These are phyloP conservation scores for Xanthoceras sorbifolium DNA, from an alignment of 345 rosid species.

Conservation along the genomic window DNA sequence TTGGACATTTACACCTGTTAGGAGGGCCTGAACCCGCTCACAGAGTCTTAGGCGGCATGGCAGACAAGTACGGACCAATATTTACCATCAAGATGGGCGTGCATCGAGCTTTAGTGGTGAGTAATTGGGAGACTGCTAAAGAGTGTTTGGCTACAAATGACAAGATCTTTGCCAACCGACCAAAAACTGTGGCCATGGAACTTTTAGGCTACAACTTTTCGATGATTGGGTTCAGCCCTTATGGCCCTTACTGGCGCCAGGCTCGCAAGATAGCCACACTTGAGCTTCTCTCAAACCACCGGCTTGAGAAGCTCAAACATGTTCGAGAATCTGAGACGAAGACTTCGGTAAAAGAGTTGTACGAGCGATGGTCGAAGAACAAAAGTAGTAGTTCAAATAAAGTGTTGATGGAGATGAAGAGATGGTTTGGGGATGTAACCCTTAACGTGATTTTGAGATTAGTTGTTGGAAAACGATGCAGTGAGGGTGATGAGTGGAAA, in stretches of 20 bases:
- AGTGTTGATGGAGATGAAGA: slow-evolving; percentile 36
- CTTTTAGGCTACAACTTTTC: slow-evolving; percentile 28
- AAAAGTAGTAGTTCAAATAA: background rate
- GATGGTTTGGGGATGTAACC: slow-evolving; percentile 32
- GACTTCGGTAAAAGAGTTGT: slow-evolving; percentile 21
- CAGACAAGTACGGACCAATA: slow-evolving; percentile 32
- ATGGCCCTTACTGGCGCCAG: slow-evolving; percentile 42
- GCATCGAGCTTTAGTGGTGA: slow-evolving; percentile 31
- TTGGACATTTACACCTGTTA: slow-evolving; percentile 42
- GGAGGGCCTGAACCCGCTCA: slow-evolving; percentile 18
- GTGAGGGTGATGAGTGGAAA: slow-evolving; percentile 1
- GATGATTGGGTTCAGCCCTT: slow-evolving; percentile 33
- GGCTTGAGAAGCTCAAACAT: slow-evolving; percentile 29
- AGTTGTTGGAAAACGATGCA: slow-evolving; percentile 24
- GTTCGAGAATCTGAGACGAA: slow-evolving; percentile 26
- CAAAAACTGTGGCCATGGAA: slow-evolving; percentile 21
- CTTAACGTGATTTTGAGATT: slow-evolving; percentile 33
- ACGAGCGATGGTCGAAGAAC: slow-evolving; percentile 14
- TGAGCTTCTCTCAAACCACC: slow-evolving; percentile 39
- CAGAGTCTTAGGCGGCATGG: slow-evolving; percentile 22
- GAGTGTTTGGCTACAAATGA: slow-evolving; percentile 41
- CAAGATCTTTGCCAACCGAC: slow-evolving; percentile 32
- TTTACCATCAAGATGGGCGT: slow-evolving; percentile 30
- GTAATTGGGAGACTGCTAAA: slow-evolving; percentile 30
- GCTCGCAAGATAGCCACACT: slow-evolving; percentile 26